Percentiles rank a stretch among this genome's conserved stretches.
Evolutionary conservation across 345 rosid species (phyloP).

Genomic region (Gossypium sturtianum): DNA sequence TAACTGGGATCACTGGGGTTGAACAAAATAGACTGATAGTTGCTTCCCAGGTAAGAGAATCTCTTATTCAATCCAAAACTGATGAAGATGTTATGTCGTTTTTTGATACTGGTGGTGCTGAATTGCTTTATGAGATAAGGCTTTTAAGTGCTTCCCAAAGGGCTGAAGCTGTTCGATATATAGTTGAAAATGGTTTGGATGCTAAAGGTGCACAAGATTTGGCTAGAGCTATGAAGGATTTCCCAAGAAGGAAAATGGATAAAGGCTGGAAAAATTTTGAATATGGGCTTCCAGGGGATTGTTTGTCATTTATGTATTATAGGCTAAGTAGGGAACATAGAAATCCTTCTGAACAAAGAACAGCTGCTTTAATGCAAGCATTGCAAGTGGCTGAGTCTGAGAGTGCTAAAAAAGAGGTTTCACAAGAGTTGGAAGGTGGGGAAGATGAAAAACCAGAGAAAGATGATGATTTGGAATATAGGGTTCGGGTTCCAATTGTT

Average conservation of each 20-base stretch:
- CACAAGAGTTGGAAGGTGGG: constrained; percentile 42
- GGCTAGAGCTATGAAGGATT: constrained; percentile 81
- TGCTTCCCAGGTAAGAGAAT: constrained; percentile 69
- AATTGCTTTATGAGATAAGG: constrained; percentile 73
- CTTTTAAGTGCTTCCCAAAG: constrained; percentile 56
- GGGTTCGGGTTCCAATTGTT: constrained; percentile 57
- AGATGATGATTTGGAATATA: constrained; percentile 23
- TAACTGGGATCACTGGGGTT: constrained; percentile 71
- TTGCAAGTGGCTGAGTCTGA: constrained; percentile 58
- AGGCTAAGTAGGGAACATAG: constrained; percentile 63
- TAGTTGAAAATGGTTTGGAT: constrained; percentile 38
- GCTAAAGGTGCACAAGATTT: constrained; percentile 58
- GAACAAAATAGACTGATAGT: constrained; percentile 83
- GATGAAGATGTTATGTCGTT: constrained; percentile 47
- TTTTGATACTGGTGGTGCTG: constrained; percentile 68
- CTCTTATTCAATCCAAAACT: constrained; percentile 50
- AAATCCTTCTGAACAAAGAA: constrained; percentile 46
- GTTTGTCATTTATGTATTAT: constrained; percentile 66
- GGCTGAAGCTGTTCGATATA: constrained; percentile 47
- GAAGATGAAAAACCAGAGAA: constrained; percentile 19
- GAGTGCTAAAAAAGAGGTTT: constrained; percentile 42
- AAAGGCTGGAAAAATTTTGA: constrained; percentile 52
- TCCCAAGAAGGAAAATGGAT: constrained; percentile 67
- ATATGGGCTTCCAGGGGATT: constrained; percentile 65
- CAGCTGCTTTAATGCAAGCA: constrained; percentile 48